Evolutionary conservation across 768 basidiomycete species (phyloP).

Genomic region (Myochromella boudieri): DNA sequence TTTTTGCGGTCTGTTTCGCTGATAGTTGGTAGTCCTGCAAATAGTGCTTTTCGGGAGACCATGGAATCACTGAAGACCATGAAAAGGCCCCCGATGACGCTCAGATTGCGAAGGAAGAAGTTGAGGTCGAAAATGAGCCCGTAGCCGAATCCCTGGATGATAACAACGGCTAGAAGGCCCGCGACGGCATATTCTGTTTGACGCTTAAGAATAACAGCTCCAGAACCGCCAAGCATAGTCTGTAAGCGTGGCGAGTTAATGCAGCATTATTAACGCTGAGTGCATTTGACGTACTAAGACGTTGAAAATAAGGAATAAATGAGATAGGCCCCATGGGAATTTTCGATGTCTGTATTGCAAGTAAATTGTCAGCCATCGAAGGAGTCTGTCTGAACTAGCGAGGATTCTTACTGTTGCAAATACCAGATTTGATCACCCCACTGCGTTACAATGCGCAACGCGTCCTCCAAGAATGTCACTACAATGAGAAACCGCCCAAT

Average conservation of each 20-base stretch:
- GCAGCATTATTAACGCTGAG: background rate
- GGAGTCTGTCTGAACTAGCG: background rate
- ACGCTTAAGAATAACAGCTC: slow-evolving; percentile 82
- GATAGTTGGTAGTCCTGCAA: slow-evolving; percentile 87
- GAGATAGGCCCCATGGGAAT: slow-evolving; percentile 95
- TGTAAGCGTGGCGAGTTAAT: slow-evolving; percentile 28
- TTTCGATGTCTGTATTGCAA: slow-evolving; percentile 71
- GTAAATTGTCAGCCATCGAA: slow-evolving; percentile 13
- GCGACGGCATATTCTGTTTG: slow-evolving; percentile 88
- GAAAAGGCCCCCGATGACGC: slow-evolving; percentile 95
- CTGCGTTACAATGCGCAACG: slow-evolving; percentile 88
- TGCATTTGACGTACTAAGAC: slow-evolving; percentile 67
- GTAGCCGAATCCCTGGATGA: slow-evolving; percentile 97
- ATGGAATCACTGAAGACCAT: slow-evolving; percentile 99
- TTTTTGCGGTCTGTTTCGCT: slow-evolving; percentile 97
- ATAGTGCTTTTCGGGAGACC: slow-evolving; percentile 80
- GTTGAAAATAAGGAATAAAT: slow-evolving; percentile 89
- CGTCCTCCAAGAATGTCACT: slow-evolving; percentile 97
- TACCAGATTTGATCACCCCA: slow-evolving; percentile 99
- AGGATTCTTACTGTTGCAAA: slow-evolving; percentile 76
- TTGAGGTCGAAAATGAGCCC: slow-evolving; percentile 99
- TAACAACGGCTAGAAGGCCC: slow-evolving; percentile 86
- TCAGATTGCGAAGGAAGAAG: slow-evolving; percentile 99
- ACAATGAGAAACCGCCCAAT: slow-evolving; percentile 97
- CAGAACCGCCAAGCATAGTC: slow-evolving; percentile 88